phyloP scores from a whole-genome alignment of 208 protist species.

The Trypanosoma melophagium region DNA sequence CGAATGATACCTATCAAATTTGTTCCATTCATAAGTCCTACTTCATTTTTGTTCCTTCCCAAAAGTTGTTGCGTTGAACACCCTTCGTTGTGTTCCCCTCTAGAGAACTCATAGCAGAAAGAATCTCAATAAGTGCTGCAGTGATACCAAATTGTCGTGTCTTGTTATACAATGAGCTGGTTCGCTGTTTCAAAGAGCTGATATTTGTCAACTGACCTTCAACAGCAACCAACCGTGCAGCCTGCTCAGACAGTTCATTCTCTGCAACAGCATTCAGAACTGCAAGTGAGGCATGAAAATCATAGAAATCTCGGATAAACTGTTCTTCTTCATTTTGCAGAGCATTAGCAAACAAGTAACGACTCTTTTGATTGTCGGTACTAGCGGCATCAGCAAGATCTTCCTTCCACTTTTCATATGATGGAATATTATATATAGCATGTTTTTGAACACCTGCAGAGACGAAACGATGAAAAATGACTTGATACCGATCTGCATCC shows the following conservation, averaged over 20 bases:
- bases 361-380: constrained; percentile 84
- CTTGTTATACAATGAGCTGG: constrained; percentile 92
- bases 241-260: constrained; percentile 92
- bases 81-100: constrained; percentile 79
- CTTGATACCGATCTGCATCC: constrained; percentile 66
- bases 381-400: constrained; percentile 70
- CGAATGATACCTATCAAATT: background rate
- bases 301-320: constrained; percentile 86
- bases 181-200: constrained; percentile 72
- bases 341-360: constrained; percentile 86
- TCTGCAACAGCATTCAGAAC: constrained; percentile 85
- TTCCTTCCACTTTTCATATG: constrained; percentile 81
- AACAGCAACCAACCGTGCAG: constrained; percentile 84
- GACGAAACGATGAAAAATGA: constrained; percentile 87
- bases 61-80: constrained; percentile 83
- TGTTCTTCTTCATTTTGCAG: constrained; percentile 86
- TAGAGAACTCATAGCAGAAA: constrained; percentile 90
- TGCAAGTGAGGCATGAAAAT: constrained; percentile 84
- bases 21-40: constrained; percentile 25
- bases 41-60: constrained; percentile 63
- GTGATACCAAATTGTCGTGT: constrained; percentile 89
- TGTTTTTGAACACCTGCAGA: constrained; percentile 79
- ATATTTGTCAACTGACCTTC: constrained; percentile 91
- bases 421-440: constrained; percentile 80
- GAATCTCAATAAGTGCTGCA: constrained; percentile 88